A percentile compares a stretch with the other conserved stretches of the same genome.
These are phyloP conservation scores for Fusarium odoratissimum DNA, from an alignment of 2,329 filamentous ascomycete species.

Conservation along the genomic window DNA sequence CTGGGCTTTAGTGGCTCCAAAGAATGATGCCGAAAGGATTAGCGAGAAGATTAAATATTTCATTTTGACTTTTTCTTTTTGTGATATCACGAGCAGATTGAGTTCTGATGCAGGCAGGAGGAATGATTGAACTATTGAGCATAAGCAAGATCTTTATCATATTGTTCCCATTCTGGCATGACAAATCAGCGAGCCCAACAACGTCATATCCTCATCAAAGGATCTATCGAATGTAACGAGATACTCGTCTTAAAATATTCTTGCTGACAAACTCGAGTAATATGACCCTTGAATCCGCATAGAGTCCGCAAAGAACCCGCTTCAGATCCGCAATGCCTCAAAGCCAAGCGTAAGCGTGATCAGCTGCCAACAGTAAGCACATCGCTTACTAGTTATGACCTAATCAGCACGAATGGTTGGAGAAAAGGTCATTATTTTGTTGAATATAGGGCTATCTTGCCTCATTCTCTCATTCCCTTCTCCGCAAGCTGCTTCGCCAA, in stretches of 20 bases:
- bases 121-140: too few relatives aligned
- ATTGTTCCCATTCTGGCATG: not conserved
- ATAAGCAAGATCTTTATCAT: not conserved
- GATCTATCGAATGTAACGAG: not conserved
- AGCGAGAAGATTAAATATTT: rapidly evolving
- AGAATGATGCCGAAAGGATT: rapidly evolving
- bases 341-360: not conserved
- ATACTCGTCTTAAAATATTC: rapidly evolving
- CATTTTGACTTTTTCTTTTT: rapidly evolving
- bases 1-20: not conserved
- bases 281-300: not conserved
- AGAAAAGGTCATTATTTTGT: rapidly evolving
- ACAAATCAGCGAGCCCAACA: not conserved
- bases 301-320: not conserved
- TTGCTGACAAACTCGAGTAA: not conserved
- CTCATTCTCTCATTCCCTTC: not conserved
- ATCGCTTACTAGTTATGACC: too few relatives aligned
- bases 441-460: rapidly evolving
- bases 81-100: rapidly evolving
- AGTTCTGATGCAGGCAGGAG: not conserved
- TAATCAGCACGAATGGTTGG: rapidly evolving
- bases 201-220: not conserved
- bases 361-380: not conserved
- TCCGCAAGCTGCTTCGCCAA: not conserved
- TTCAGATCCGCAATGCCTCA: not conserved